Percentiles rank a stretch among this genome's conserved stretches.
Conservation (phyloP, 1,139 yeast species). For the Scheffersomyces segobiensis region DNA sequence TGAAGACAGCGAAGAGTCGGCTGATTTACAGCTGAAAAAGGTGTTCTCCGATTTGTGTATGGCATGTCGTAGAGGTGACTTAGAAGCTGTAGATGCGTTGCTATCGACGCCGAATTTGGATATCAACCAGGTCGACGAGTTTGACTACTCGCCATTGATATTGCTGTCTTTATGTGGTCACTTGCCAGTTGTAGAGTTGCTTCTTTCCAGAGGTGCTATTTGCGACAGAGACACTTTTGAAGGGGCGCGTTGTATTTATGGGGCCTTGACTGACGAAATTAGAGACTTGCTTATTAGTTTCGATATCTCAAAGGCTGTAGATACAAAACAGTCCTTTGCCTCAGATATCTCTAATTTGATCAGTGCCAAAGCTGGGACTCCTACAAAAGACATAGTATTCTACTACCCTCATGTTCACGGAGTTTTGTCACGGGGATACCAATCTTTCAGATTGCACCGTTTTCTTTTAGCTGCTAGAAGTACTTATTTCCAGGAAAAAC, state of each 20-base stretch:
- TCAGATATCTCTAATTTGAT: conserved; percentile 60
- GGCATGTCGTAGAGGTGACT: conserved; percentile 72
- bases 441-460: conserved; percentile 32
- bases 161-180: conserved; percentile 79
- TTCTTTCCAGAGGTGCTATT: conserved; percentile 65
- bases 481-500: conserved; percentile 24
- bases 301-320: conserved; percentile 70
- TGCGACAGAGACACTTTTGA: conserved; percentile 80
- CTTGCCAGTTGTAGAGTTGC: conserved; percentile 54
- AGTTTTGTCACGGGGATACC: conserved; percentile 10
- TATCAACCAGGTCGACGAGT: conserved; percentile 65
- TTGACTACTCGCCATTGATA: conserved; percentile 74
- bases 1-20: not conserved
- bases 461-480: conserved; percentile 44
- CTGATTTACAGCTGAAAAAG: conserved; percentile 4
- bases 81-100: conserved; percentile 59
- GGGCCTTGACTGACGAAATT: conserved; percentile 70
- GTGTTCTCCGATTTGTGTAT: conserved; percentile 50
- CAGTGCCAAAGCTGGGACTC: conserved; percentile 24
- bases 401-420: conserved; percentile 22
- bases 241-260: conserved; percentile 78
- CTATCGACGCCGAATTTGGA: conserved; percentile 55
- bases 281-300: conserved; percentile 57
- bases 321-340: conserved; percentile 72
- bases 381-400: conserved; percentile 41